These are phyloP conservation scores for Chrysoporthe puriensis DNA, from an alignment of 2,329 filamentous ascomycete species.

Conservation along the genomic window DNA sequence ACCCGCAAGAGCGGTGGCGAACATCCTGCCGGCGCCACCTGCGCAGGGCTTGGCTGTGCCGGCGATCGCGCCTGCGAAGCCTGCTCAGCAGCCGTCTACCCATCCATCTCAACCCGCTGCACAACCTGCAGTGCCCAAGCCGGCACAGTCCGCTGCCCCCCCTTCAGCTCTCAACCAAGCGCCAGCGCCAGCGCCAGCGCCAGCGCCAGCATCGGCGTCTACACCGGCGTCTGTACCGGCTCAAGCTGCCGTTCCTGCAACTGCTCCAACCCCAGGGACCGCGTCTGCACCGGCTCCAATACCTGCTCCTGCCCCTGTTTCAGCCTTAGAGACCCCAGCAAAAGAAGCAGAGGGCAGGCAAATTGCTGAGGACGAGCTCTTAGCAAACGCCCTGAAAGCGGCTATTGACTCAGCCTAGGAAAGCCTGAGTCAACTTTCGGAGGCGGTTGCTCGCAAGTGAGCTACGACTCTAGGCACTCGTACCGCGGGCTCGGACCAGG, in stretches of 20 bases:
- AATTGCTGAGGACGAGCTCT: conserved; percentile 12
- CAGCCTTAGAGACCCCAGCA: neutral
- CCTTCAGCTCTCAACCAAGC: conserved; percentile 9
- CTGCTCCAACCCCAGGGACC: conserved; percentile 18
- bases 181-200: neutral
- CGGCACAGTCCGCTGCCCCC: conserved; percentile 24
- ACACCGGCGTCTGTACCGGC: conserved; percentile 24
- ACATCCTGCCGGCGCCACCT: conserved; percentile 13
- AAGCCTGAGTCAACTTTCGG: neutral
- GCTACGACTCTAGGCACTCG: neutral
- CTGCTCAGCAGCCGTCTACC: conserved; percentile 6
- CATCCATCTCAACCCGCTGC: conserved; percentile 18
- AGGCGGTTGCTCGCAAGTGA: neutral
- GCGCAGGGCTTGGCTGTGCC: neutral
- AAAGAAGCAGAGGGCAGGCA: conserved; percentile 4
- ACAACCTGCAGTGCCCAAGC: conserved; percentile 24
- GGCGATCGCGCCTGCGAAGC: neutral
- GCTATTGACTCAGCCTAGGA: conserved; percentile 19
- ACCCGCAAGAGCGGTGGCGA: conserved; percentile 9
- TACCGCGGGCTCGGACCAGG: neutral
- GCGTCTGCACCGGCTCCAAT: conserved; percentile 2
- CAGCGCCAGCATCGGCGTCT: conserved; percentile 25
- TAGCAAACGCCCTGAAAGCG: conserved; percentile 19
- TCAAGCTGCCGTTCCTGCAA: neutral
- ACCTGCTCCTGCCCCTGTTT: conserved; percentile 22